Evolutionary conservation across 1,139 yeast genomes (phyloP).

Genomic region (Suhomyces guaymorum): DNA sequence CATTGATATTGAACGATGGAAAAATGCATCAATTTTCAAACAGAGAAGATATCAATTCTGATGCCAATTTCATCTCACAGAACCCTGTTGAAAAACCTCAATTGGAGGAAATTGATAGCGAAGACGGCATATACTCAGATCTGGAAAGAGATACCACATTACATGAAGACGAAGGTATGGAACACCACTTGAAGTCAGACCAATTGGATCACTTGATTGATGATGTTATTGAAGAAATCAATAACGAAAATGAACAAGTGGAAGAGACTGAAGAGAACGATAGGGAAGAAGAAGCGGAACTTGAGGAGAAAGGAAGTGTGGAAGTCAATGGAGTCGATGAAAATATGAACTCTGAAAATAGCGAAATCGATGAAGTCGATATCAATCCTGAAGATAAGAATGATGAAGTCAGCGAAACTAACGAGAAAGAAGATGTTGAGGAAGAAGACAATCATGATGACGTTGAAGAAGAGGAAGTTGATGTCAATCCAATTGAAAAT

Average conservation of each 20-base stretch:
- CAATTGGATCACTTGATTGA: constrained; percentile 3
- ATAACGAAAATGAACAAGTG: no score
- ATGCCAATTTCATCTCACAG: neutral
- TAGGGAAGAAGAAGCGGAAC: no score
- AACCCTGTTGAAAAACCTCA: constrained; percentile 1
- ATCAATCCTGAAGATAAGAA: neutral
- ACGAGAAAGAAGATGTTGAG: neutral
- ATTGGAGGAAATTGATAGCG: constrained; percentile 7
- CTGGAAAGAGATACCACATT: constrained; percentile 1
- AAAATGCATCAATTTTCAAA: no score
- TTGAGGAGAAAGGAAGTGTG: no score
- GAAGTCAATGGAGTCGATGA: constrained; percentile 9
- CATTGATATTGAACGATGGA: constrained; percentile 3
- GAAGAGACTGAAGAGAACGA: no score
- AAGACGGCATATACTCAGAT: neutral
- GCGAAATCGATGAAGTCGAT: neutral
- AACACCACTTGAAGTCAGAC: neutral
- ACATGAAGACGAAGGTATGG: constrained; percentile 10
- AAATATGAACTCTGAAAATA: constrained; percentile 4
- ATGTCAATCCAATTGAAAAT: neutral
- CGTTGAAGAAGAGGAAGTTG: neutral
- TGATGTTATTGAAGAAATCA: constrained; percentile 4
- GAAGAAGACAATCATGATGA: neutral
- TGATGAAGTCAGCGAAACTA: neutral
- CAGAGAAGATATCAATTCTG: constrained; percentile 1